A percentile compares a stretch with the other conserved stretches of the same genome.
Evolutionary conservation across 2,329 filamentous ascomycete genomes (phyloP).

Genomic region (Dothidotthia symphoricarpi): DNA sequence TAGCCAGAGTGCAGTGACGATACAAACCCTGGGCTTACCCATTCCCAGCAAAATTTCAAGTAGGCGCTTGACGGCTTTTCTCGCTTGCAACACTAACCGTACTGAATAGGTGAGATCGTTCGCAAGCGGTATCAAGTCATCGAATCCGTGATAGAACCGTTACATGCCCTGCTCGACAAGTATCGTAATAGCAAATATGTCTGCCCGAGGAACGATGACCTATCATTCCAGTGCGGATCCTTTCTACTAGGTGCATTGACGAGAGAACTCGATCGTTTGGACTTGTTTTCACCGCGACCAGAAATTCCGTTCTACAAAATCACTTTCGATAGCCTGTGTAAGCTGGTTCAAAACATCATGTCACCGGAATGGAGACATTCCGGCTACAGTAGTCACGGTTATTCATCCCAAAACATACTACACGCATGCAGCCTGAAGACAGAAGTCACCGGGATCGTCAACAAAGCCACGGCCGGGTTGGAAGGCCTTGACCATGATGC

Average conservation of each 20-base stretch:
- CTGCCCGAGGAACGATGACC: neutral
- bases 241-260: neutral
- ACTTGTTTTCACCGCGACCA: neutral
- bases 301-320: neutral
- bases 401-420: too few relatives aligned
- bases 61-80: slow-evolving; percentile 1
- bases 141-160: slow-evolving; percentile 2
- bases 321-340: neutral
- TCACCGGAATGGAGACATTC: neutral
- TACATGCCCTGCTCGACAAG: slow-evolving; percentile 5
- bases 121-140: slow-evolving; percentile 3
- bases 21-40: slow-evolving; percentile 6
- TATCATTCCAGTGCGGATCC: neutral
- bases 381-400: neutral
- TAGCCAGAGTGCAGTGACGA: neutral
- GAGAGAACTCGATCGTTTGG: neutral
- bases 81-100: too few relatives aligned
- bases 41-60: slow-evolving; percentile 4
- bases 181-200: slow-evolving; percentile 3
- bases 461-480: neutral
- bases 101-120: slow-evolving; percentile 8
- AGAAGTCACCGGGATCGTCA: neutral
- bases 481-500: neutral
- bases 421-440: neutral
- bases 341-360: neutral